These are phyloP conservation scores for Ambrosiella cleistominuta DNA, from an alignment of 2,329 filamentous ascomycete species.

Conservation along the genomic window DNA sequence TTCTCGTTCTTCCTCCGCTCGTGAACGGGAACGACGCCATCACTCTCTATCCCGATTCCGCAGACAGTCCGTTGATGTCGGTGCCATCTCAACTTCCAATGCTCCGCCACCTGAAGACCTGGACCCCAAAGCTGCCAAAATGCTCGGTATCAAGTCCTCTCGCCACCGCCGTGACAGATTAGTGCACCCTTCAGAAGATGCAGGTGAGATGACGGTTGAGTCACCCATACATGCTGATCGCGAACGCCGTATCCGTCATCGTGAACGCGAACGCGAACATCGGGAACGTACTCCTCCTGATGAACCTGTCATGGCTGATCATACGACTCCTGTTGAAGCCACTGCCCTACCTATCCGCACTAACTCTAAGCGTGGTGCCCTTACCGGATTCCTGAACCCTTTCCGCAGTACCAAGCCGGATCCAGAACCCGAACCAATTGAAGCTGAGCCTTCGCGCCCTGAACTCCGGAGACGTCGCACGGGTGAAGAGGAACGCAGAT, in stretches of 20 bases:
- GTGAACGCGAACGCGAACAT: constrained; percentile 5
- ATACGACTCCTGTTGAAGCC: background rate
- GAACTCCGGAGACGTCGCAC: constrained; percentile 4
- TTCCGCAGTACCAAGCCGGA: constrained; percentile 31
- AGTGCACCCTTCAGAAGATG: constrained; percentile 12
- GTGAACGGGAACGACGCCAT: constrained; percentile 38
- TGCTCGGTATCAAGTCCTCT: constrained; percentile 41
- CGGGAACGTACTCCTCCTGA: constrained; percentile 2
- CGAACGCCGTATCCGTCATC: background rate
- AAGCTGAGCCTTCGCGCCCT: background rate
- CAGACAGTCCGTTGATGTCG: constrained; percentile 46
- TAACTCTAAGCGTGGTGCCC: constrained; percentile 10
- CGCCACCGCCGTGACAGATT: constrained; percentile 8
- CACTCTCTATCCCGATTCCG: constrained; percentile 42
- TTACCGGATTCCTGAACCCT: constrained; percentile 45
- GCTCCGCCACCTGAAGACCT: background rate
- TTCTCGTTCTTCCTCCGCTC: constrained; percentile 48
- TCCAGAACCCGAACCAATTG: constrained; percentile 13
- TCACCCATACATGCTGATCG: constrained; percentile 3
- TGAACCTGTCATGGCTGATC: background rate
- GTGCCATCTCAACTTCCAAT: constrained; percentile 13
- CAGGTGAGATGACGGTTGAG: constrained; percentile 5
- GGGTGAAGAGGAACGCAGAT: background rate
- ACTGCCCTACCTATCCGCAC: constrained; percentile 1
- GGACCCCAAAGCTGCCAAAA: constrained; percentile 54